Evolutionary conservation across 2,329 filamentous ascomycete genomes (phyloP).

Genomic region (Thermothelomyces thermophilus): DNA sequence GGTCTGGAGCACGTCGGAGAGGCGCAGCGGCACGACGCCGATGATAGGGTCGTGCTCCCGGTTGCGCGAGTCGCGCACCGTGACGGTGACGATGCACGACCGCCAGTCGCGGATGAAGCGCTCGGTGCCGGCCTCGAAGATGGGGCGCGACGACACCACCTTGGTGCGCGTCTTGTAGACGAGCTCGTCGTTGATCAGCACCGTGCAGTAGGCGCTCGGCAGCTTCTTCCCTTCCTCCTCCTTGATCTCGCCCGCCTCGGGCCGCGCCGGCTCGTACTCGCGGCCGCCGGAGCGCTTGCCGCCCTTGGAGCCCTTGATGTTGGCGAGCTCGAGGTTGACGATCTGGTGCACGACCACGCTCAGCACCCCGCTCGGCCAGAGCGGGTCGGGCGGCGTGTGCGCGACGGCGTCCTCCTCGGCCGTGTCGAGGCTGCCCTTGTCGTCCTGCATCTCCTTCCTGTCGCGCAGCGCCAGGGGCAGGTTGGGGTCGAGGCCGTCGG

Average conservation of each 20-base stretch:
- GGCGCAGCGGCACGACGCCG: conserved; percentile 80
- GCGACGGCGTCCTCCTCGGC: conserved; percentile 76
- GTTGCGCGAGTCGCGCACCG: conserved; percentile 81
- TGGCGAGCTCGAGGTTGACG: conserved; percentile 86
- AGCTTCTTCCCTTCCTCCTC: conserved; percentile 75
- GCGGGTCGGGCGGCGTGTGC: conserved; percentile 87
- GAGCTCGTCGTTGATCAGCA: conserved; percentile 80
- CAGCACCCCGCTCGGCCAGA: conserved; percentile 88
- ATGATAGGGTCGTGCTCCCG: conserved; percentile 92
- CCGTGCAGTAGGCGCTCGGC: conserved; percentile 90
- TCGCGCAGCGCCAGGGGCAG: conserved; percentile 69
- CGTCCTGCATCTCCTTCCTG: conserved; percentile 72
- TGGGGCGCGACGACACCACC: conserved; percentile 87
- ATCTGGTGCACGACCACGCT: conserved; percentile 89
- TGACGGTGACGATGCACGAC: conserved; percentile 76
- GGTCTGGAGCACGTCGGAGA: conserved; percentile 82
- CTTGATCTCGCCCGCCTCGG: conserved; percentile 73
- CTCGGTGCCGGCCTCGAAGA: conserved; percentile 95
- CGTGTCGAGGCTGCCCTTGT: conserved; percentile 71
- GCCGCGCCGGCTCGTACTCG: conserved; percentile 83
- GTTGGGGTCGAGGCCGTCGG: conserved; percentile 75
- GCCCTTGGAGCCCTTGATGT: conserved; percentile 73
- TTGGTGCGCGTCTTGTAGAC: conserved; percentile 92
- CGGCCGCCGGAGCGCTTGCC: conserved; percentile 66
- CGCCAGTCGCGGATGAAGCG: conserved; percentile 91